These are phyloP conservation scores for Simplicillium aogashimaense DNA, from an alignment of 2,329 filamentous ascomycete genomes.

Conservation along the genomic window DNA sequence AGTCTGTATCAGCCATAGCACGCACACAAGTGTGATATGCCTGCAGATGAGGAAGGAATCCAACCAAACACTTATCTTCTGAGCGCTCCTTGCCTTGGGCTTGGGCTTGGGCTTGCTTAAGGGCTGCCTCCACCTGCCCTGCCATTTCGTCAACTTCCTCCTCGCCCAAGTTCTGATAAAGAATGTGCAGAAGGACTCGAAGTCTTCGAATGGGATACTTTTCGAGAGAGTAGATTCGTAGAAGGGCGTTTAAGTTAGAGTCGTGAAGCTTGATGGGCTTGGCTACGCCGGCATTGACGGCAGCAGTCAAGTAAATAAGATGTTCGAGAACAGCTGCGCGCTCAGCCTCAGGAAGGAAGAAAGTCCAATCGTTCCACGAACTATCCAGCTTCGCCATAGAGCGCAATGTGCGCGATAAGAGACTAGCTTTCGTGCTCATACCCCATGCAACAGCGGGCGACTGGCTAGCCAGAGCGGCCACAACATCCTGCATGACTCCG, in stretches of 20 bases:
- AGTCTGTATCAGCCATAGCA: conserved; percentile 28
- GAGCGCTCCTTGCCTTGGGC: conserved; percentile 16
- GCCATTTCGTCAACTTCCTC: conserved; percentile 27
- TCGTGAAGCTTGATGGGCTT: conserved; percentile 30
- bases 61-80: conserved; percentile 33
- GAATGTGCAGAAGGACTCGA: conserved; percentile 38
- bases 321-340: conserved; percentile 52
- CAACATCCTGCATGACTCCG: conserved; percentile 45
- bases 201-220: conserved; percentile 42
- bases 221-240: conserved; percentile 39
- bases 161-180: conserved; percentile 37
- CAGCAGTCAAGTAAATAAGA: conserved; percentile 39
- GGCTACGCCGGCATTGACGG: conserved; percentile 20
- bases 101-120: conserved; percentile 23
- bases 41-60: conserved; percentile 38
- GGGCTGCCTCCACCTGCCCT: conserved; percentile 26
- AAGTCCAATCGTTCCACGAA: conserved; percentile 46
- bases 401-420: conserved; percentile 48
- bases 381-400: conserved; percentile 50
- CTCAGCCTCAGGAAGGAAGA: conserved; percentile 38
- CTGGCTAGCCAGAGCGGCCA: conserved; percentile 33
- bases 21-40: conserved; percentile 33
- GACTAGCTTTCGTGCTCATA: conserved; percentile 35
- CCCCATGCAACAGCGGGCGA: conserved; percentile 45
- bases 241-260: conserved; percentile 32